Evolutionary conservation across 257 asterid species (phyloP), one percentile per base, ranked within the genome.

Genomic region (Ligustrum vulgare): DNA sequence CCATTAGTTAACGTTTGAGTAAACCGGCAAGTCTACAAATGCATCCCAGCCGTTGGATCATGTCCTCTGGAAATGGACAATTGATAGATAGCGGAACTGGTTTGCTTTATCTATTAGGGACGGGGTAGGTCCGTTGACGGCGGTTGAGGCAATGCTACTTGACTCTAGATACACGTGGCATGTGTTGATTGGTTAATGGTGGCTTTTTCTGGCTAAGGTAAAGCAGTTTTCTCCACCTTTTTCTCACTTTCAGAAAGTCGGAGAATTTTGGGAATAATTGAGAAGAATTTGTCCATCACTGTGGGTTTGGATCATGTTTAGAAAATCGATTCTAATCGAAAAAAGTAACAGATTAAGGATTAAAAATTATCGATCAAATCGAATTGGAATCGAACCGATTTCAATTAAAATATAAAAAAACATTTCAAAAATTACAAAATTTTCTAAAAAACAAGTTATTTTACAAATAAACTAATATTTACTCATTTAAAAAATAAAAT

Each of bases 41-140:
- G 79, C 74, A 74, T 81, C 86, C 82, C 65, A 36, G 0, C 86
- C 90, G 85, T 83, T 6, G 69, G 84, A 78, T 85, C 73, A 35
- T 51, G 13, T 35, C 74, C 56, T 35, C 56, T 62, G 49, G 18
- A 22, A 23, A 56, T 69, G 70, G 35, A 81, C 85, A 84, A 80
- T 20, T 45, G 68, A 4, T 78, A 85, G 78, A 34, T 4, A 72
- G 62, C 37, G 10, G 35, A 23, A 43, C 4, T 31, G 18, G 54
- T 8, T 63, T 67, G 77, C 73, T 72, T 73, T 74, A 54, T 54
- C 25, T n/a, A 18, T 54, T 45, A 1, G 8, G 20, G 56, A 12
- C 4, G 63, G 49, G 28, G 25, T 54, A 54, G 63, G 63, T 54
- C 28, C 63, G 28, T 54, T 54, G 63, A 54, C 63, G 63, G 63